Base-by-base conservation (phyloP, 192 early-diverging fungal genomes). In the Coemansia sp. region DNA sequence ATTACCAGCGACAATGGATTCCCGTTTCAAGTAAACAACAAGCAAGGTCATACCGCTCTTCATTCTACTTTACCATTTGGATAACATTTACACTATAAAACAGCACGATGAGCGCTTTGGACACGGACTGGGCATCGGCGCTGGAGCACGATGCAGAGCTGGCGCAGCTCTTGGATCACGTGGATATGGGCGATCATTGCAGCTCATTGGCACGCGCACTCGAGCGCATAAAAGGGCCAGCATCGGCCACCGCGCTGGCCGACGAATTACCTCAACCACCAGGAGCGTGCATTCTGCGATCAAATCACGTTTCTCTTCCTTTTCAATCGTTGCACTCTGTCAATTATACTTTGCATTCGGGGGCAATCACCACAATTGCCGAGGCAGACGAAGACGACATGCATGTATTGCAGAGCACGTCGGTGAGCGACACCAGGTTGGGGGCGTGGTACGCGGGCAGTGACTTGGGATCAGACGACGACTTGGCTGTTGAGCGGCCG, bases 401-500 rank as follows among this genome's bases (percentile, higher is more conserved):
- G 37, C n/a, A 54, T 26, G 53, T 27, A 26, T 27, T 54, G 53
- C 53, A 29, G 26, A 32, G 24, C 53, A 27, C 53, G 27, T 26
- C 23, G 53, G 10, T 29, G 14, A 6, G n/a, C 7, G 27, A 24
- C 24, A 20, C 23, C 26, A 22, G 53, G 26, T 22, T n/a, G 16
- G 41, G 13, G 0, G 16, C 41, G 41, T 43, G 41, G 41, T 43
- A 43, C 16, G 11, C 41, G 4, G 41, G 13, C 12, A 43, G 41
- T n/a, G 41, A 43, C 41, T 43, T 43, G 41, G 41, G 41, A 12
- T 43, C 64, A n/a, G 50, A 62, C 24, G 60, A 60, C 13, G 65
- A 65, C 12, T 50, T 74, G 66, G 57, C 66, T 4, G 56, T 56
- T 5, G 50, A 64, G 32, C 72, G 61, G 16, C 72, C 72, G 58